Percentiles rank a stretch among this genome's conserved stretches.
phyloP scores from a whole-genome alignment of 1,139 yeast species.

The Pneumocystis jirovecii region DNA sequence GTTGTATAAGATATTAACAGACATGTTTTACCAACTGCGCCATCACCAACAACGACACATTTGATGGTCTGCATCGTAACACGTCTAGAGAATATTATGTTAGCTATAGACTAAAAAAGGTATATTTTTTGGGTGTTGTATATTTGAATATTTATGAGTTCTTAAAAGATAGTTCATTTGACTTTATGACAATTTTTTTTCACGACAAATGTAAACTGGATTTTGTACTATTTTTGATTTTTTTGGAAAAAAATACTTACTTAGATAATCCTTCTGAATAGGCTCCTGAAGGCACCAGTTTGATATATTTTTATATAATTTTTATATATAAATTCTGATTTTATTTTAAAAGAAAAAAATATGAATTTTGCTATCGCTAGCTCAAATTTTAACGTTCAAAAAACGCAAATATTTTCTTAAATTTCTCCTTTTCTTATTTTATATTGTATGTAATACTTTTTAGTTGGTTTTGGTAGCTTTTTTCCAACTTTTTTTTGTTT shows the following conservation, averaged over 20 bases:
- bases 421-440: background rate
- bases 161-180: background rate
- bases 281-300: background rate
- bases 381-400: background rate
- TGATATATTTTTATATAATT: background rate
- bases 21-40: conserved; percentile 73
- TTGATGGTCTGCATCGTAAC: conserved; percentile 32
- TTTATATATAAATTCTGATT: background rate
- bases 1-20: conserved; percentile 75
- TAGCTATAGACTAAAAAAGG: background rate
- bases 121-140: background rate
- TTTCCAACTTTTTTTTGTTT: background rate
- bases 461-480: background rate
- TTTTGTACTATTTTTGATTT: background rate
- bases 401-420: background rate
- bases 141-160: background rate
- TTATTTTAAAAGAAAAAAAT: background rate
- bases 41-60: conserved; percentile 95
- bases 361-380: background rate
- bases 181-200: background rate
- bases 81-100: background rate
- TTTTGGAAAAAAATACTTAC: background rate
- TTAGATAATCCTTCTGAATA: background rate
- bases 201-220: background rate
- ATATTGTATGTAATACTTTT: background rate